Percentiles rank a stretch among this genome's conserved stretches.
These are phyloP conservation scores for Arabis hirsuta DNA, from an alignment of 345 rosid genomes.

Conservation along the genomic window DNA sequence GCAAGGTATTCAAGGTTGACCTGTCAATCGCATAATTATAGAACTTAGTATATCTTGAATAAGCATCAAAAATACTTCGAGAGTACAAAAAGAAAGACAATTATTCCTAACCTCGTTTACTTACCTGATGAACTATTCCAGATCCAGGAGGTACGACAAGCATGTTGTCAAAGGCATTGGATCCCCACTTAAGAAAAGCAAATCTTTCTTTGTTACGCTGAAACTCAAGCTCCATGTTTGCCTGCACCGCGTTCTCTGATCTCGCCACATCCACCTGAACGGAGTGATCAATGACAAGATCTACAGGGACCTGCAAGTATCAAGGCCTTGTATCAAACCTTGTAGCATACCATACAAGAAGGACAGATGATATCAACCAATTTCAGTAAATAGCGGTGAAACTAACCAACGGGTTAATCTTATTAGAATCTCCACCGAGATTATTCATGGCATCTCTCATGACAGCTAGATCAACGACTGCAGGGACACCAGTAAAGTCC, in stretches of 20 bases:
- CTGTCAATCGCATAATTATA: constrained; percentile 41
- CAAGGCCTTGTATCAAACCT: neutral
- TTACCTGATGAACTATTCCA: constrained; percentile 99
- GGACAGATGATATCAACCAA: neutral
- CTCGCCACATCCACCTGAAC: constrained; percentile 98
- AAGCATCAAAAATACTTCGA: neutral
- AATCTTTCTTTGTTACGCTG: constrained; percentile 96
- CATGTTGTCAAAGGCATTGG: constrained; percentile 89
- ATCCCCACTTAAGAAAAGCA: constrained; percentile 98
- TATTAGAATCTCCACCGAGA: constrained; percentile 84
- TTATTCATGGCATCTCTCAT: constrained; percentile 99
- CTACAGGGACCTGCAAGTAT: constrained; percentile 71
- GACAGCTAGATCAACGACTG: constrained; percentile 96
- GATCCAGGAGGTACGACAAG: constrained; percentile 99
- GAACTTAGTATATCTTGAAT: neutral
- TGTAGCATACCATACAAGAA: neutral
- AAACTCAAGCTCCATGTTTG: constrained; percentile 96
- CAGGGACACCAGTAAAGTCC: constrained; percentile 99
- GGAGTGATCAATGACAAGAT: constrained; percentile 97
- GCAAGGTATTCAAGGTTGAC: constrained; percentile 98
- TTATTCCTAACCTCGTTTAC: neutral
- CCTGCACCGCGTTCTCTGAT: constrained; percentile 95
- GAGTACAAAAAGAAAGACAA: neutral
- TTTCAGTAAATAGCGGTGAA: neutral
- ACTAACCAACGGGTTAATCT: constrained; percentile 53